Evolutionary conservation across 2,329 filamentous ascomycete species (phyloP).

Genomic region (Gremmenia infestans): DNA sequence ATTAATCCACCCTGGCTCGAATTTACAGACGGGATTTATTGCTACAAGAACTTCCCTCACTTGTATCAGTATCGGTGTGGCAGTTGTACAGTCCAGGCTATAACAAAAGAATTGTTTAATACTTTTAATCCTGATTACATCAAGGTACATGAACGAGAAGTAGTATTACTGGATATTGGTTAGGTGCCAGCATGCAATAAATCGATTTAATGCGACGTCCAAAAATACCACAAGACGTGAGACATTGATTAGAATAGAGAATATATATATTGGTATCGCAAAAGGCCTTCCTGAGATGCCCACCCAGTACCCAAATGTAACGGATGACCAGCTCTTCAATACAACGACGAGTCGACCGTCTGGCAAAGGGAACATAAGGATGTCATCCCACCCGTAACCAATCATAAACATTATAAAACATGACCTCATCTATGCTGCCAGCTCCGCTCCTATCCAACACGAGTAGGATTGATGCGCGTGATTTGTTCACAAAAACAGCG

Average conservation of each 20-base stretch:
- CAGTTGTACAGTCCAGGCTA: too few species aligned
- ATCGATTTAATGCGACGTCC: too few species aligned
- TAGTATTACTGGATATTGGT: too few species aligned
- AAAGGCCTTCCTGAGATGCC: background rate
- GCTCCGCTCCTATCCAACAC: background rate
- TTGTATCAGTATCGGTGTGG: too few species aligned
- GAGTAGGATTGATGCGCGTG: background rate
- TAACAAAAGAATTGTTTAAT: too few species aligned
- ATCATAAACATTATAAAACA: background rate
- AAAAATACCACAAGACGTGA: too few species aligned
- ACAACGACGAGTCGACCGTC: slow-evolving; percentile 13
- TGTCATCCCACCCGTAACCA: background rate
- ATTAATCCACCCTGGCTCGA: too few species aligned
- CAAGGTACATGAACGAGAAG: too few species aligned
- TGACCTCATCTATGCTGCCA: background rate
- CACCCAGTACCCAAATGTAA: slow-evolving; percentile 3
- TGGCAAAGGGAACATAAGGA: slow-evolving; percentile 3
- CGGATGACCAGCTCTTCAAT: slow-evolving; percentile 5
- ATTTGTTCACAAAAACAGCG: background rate
- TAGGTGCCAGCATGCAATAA: too few species aligned
- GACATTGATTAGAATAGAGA: background rate
- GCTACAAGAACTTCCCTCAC: too few species aligned
- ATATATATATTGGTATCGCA: background rate
- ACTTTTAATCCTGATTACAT: too few species aligned
- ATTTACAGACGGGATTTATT: too few species aligned